Evolutionary conservation across 2,329 filamentous ascomycete genomes (phyloP).

Genomic region (Cordyceps cicadae): DNA sequence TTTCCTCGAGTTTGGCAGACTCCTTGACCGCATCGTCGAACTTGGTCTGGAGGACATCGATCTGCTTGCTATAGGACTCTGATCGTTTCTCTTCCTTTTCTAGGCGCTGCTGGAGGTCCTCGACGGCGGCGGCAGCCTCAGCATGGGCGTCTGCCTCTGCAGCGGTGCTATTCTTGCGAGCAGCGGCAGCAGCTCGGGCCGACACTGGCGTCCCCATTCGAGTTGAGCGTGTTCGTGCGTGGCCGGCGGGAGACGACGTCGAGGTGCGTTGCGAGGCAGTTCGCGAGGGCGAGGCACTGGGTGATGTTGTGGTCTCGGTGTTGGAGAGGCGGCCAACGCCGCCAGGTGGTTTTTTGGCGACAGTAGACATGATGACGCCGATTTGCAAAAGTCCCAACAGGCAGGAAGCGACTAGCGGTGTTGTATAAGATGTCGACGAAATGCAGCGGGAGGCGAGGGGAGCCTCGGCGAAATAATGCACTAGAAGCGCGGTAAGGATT

Average conservation of each 20-base stretch:
- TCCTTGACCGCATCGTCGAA: constrained; percentile 79
- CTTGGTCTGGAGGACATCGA: constrained; percentile 73
- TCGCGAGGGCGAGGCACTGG: constrained; percentile 31
- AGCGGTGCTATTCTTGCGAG: constrained; percentile 44
- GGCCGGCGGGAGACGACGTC: constrained; percentile 34
- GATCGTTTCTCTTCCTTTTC: constrained; percentile 70
- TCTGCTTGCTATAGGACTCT: constrained; percentile 75
- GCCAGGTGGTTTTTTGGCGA: constrained; percentile 45
- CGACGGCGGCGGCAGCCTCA: constrained; percentile 68
- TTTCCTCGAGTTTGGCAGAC: constrained; percentile 80
- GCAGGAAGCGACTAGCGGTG: constrained; percentile 7
- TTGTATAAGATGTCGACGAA: constrained; percentile 5
- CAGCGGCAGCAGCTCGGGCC: constrained; percentile 61
- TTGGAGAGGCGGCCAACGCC: constrained; percentile 39
- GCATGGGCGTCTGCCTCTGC: constrained; percentile 50
- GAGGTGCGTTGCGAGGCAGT: constrained; percentile 35
- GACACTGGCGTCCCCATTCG: constrained; percentile 60
- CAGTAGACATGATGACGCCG: constrained; percentile 37
- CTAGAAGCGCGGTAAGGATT: constrained; percentile 6
- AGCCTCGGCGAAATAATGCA: constrained; percentile 1
- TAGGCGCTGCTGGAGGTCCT: constrained; percentile 76
- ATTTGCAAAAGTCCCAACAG: background rate
- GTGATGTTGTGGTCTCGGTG: constrained; percentile 27
- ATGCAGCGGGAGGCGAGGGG: background rate
- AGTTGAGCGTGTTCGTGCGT: constrained; percentile 55